Conservation (phyloP, 108 stramenopile species). For the Pseudonitzschia multiseries region DNA sequence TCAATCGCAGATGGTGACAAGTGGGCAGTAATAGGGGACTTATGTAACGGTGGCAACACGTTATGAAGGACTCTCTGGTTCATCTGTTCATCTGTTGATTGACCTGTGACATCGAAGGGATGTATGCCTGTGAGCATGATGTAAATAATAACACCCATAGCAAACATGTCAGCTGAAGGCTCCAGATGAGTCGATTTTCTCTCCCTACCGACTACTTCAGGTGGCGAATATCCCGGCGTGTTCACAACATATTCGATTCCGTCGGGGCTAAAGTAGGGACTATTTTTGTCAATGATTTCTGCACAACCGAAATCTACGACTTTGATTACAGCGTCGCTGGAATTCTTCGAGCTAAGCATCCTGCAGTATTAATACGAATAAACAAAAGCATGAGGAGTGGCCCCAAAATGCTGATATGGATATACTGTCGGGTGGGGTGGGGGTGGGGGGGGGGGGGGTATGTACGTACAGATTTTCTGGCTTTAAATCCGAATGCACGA, state of each 20-base stretch:
- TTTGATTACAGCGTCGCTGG: constrained; percentile 58
- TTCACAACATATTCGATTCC: not conserved
- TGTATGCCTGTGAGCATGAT: constrained; percentile 86
- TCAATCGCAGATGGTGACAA: constrained; percentile 70
- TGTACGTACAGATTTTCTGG: constrained; percentile 68
- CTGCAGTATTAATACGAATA: not conserved
- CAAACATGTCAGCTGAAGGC: constrained; percentile 72
- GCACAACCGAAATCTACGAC: constrained; percentile 91
- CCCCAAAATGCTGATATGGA: not conserved
- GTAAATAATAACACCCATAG: constrained; percentile 81
- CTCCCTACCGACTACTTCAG: constrained; percentile 51
- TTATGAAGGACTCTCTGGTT: constrained; percentile 44
- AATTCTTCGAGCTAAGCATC: constrained; percentile 56
- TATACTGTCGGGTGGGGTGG: constrained; percentile 18
- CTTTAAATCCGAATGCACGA: constrained; percentile 81
- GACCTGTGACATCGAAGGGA: constrained; percentile 77
- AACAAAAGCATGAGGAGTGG: not conserved
- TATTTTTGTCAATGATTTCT: constrained; percentile 35
- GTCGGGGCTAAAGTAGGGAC: constrained; percentile 29
- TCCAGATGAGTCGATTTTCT: constrained; percentile 23
- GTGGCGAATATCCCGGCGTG: constrained; percentile 84
- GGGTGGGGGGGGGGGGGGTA: no score
- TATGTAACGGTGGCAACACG: constrained; percentile 44
- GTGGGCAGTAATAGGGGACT: constrained; percentile 43
- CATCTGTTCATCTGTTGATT: constrained; percentile 61